A percentile compares a stretch with the other conserved stretches of the same genome.
Conservation (phyloP, 495 filamentous ascomycete species). For the Aspergillus taichungensis region DNA sequence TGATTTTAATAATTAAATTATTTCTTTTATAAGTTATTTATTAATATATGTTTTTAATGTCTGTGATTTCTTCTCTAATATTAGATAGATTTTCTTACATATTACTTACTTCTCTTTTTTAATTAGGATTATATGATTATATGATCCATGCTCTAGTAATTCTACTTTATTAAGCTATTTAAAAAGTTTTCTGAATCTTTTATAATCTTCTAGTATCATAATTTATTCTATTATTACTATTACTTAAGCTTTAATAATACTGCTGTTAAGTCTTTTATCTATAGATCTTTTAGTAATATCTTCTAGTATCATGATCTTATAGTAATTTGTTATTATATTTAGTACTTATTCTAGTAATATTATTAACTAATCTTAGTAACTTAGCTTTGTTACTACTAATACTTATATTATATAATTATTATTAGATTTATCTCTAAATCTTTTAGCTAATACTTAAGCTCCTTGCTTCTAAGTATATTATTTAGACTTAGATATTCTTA, state of each 20-base stretch:
- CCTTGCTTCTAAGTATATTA: neutral
- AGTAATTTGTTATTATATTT: neutral
- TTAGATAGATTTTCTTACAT: slow-evolving; percentile 11
- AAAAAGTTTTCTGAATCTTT: slow-evolving; percentile 4
- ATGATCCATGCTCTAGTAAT: slow-evolving; percentile 1
- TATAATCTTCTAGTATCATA: slow-evolving; percentile 1
- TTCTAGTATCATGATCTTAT: neutral
- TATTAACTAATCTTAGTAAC: slow-evolving; percentile 1
- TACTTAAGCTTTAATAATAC: neutral
- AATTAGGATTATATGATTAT: slow-evolving; percentile 4
- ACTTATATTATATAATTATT: slow-evolving; percentile 8
- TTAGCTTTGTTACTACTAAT: slow-evolving; percentile 3
- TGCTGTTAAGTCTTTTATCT: neutral
- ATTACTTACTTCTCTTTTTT: slow-evolving; percentile 4
- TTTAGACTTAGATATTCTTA: slow-evolving; percentile 1
- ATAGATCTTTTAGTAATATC: neutral
- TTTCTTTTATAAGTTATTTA: slow-evolving; percentile 11
- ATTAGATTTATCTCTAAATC: neutral
- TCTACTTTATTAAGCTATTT: slow-evolving; percentile 2
- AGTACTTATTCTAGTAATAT: neutral
- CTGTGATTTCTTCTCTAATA: slow-evolving; percentile 9
- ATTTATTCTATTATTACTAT: neutral
- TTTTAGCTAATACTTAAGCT: slow-evolving; percentile 2
- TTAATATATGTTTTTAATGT: slow-evolving; percentile 9
- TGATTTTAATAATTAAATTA: slow-evolving; percentile 11